Evolutionary conservation across 2,329 filamentous ascomycete species (phyloP).

Genomic region (Penicillium sp.): DNA sequence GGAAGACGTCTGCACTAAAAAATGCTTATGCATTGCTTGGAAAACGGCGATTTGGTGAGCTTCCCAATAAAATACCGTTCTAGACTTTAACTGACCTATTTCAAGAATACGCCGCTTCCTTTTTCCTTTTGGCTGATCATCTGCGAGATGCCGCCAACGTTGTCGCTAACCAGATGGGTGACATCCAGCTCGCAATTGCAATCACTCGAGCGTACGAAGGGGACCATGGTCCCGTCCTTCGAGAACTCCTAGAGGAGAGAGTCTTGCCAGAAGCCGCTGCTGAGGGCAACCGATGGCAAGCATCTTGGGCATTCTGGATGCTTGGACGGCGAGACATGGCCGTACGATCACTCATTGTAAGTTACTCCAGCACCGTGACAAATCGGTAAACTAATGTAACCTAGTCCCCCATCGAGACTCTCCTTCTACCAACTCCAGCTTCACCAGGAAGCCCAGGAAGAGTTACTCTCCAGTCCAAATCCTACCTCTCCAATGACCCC

Average conservation of each 20-base stretch:
- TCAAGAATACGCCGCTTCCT: conserved; percentile 89
- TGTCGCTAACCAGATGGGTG: conserved; percentile 81
- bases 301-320: conserved; percentile 96
- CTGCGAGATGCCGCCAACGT: conserved; percentile 83
- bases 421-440: conserved; percentile 51
- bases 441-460: conserved; percentile 65
- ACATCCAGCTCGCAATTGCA: conserved; percentile 85
- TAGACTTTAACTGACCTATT: conserved; percentile 2
- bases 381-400: background rate
- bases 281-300: conserved; percentile 88
- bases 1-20: conserved; percentile 87
- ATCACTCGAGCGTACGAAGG: conserved; percentile 87
- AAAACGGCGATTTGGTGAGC: conserved; percentile 77
- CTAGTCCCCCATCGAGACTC: conserved; percentile 73
- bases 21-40: conserved; percentile 95
- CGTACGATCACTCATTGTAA: conserved; percentile 76
- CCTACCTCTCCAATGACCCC: conserved; percentile 88
- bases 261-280: conserved; percentile 74
- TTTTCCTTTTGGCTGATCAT: conserved; percentile 87
- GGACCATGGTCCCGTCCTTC: conserved; percentile 73
- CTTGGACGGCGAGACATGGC: conserved; percentile 78
- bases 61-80: background rate
- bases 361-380: conserved; percentile 27
- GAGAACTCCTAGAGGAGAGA: conserved; percentile 73
- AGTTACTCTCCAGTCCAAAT: conserved; percentile 64